A percentile compares a stretch with the other conserved stretches of the same genome.
phyloP scores from a whole-genome alignment of 257 asterid genomes.

The Pogostemon cablin region DNA sequence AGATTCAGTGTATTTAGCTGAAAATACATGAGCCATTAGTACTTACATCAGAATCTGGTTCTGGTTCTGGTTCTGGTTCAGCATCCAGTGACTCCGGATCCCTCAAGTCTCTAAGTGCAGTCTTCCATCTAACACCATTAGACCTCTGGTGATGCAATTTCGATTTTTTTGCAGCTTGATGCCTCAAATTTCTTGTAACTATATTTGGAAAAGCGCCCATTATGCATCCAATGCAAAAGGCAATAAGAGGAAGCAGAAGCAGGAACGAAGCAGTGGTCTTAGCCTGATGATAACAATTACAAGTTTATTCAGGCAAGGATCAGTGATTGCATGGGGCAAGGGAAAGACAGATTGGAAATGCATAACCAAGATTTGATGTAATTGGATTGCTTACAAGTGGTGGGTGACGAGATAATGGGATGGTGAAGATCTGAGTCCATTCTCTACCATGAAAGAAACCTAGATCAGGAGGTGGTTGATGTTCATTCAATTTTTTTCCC shows the following conservation, averaged over 20 bases:
- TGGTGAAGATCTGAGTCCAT: constrained; percentile 34
- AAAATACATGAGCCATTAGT: neutral
- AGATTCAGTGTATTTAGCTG: neutral
- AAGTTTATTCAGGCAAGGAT: constrained; percentile 22
- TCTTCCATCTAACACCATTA: constrained; percentile 58
- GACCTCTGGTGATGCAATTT: constrained; percentile 30
- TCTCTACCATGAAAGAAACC: constrained; percentile 24
- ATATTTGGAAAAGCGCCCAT: constrained; percentile 41
- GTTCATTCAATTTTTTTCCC: constrained; percentile 23
- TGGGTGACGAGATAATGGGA: constrained; percentile 28
- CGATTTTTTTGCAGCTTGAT: constrained; percentile 31
- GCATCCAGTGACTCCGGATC: constrained; percentile 48
- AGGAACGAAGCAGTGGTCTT: constrained; percentile 55
- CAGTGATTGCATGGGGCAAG: constrained; percentile 1
- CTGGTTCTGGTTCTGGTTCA: constrained; percentile 44
- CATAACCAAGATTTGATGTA: neutral
- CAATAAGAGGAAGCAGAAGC: constrained; percentile 65
- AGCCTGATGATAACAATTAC: constrained; percentile 51
- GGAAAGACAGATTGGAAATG: neutral
- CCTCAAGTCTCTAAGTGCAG: constrained; percentile 52
- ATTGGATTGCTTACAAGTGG: constrained; percentile 34
- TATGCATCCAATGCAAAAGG: constrained; percentile 67
- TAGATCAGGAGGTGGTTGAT: constrained; percentile 4
- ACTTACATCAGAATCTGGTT: constrained; percentile 50
- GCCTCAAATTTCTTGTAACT: constrained; percentile 37